phyloP scores from a whole-genome alignment of 352 stramenopile species.

The Phytophthora macrochlamydospora region DNA sequence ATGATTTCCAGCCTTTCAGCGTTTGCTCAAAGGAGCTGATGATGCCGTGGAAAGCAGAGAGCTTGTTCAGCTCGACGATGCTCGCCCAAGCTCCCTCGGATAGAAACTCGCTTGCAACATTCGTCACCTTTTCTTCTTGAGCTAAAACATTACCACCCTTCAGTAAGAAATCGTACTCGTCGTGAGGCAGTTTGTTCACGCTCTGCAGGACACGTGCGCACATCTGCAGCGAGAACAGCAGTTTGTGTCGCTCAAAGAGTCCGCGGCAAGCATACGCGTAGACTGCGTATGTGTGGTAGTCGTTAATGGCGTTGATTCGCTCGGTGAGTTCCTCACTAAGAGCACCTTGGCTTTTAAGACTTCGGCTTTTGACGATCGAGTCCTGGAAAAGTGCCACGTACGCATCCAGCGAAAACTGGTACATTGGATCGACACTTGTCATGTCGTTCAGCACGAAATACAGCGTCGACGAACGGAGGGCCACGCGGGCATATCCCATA shows the following conservation, averaged over 20 bases:
- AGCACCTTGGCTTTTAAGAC: slow-evolving; percentile 77
- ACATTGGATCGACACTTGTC: slow-evolving; percentile 96
- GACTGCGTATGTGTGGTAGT: slow-evolving; percentile 95
- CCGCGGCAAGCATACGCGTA: slow-evolving; percentile 95
- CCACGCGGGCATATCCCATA: slow-evolving; percentile 93
- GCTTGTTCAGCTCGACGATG: slow-evolving; percentile 93
- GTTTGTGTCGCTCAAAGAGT: slow-evolving; percentile 96
- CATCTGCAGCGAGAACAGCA: slow-evolving; percentile 96
- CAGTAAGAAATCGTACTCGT: slow-evolving; percentile 96
- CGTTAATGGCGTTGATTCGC: slow-evolving; percentile 94
- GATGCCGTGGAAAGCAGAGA: slow-evolving; percentile 88
- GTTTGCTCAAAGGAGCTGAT: slow-evolving; percentile 91
- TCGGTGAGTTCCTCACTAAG: slow-evolving; percentile 86
- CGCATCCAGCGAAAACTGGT: slow-evolving; percentile 96
- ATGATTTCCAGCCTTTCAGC: slow-evolving; percentile 81
- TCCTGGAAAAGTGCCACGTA: slow-evolving; percentile 96
- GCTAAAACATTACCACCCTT: slow-evolving; percentile 84
- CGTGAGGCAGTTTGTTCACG: slow-evolving; percentile 89
- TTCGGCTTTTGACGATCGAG: slow-evolving; percentile 90
- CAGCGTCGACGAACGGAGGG: slow-evolving; percentile 92
- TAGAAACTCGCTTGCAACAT: slow-evolving; percentile 90
- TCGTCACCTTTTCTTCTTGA: slow-evolving; percentile 73
- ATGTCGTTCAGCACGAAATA: slow-evolving; percentile 98
- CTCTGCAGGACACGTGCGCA: slow-evolving; percentile 93
- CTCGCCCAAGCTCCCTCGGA: slow-evolving; percentile 86